Base-by-base conservation (phyloP, 169 alveolate species). In the Plasmodium inui region DNA sequence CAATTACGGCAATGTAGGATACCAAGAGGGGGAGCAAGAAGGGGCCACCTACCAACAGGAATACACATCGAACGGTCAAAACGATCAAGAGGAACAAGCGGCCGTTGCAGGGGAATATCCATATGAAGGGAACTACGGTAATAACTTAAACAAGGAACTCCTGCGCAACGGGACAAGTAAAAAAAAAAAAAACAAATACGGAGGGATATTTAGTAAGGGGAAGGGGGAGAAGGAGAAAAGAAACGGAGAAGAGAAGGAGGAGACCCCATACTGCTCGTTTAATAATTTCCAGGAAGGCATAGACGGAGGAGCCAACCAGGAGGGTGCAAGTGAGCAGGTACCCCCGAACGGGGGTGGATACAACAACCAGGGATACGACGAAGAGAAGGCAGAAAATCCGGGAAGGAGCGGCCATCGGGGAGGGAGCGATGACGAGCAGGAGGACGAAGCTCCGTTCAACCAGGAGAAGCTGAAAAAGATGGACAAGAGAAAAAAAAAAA, bases 401-500 rank as follows among this genome's bases (percentile, higher is more conserved):
- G 76, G 37, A 12, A 1, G 76, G 76, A 26, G 30, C 34, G 2
- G 28, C 17, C 61, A 50, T 26, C 61, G 61, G 14, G 4, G 26
- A 50, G 26, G 14, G 22, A 32, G 83, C 12, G 22, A 22, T 19
- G 53, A 74, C 14, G 92, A 74, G 22, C 41, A 84, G 78, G 78
- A 50, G 39, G 57, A 57, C 39, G 55, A 84, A 30, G 78, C 55
- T 19, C 14, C 61, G 1, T 71, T 84, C 39, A 84, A 84, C 53
- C 74, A 84, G 10, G 93, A 84, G 73, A 50, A 84, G 61, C 39
- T 84, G 17, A 84, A 84, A 67, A 84, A 84, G 53, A 72, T 84
- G 17, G 93, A 84, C n/a, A 84, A 73, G 53, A 84, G 73, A 34
- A 84, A 84, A 84, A 84, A 84, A 74, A 88, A 71, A 46, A n/a